A percentile compares a stretch with the other conserved stretches of the same genome.
These are phyloP conservation scores for Helianthus annuus DNA, from an alignment of 129 eudicot species.

Conservation along the genomic window HanXRQr2.0-SUNRISE NC_035442.2:110704061-110704560, in stretches of 20 bases:
- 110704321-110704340: slow-evolving; percentile 93
- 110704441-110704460: not conserved
- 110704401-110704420: slow-evolving; percentile 9
- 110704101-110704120: slow-evolving; percentile 2
- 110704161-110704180: slow-evolving; percentile 29
- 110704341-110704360: slow-evolving; percentile 42
- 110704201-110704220: slow-evolving; percentile 90
- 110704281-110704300: slow-evolving; percentile 91
- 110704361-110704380: not conserved
- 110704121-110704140: slow-evolving; percentile 25
- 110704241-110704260: slow-evolving; percentile 83
- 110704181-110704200: slow-evolving; percentile 92
- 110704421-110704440: not conserved
- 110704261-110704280: slow-evolving; percentile 83
- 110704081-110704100: slow-evolving; percentile 25
- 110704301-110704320: slow-evolving; percentile 95
- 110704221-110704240: slow-evolving; percentile 88
- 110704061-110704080: slow-evolving; percentile 10
- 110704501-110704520: not conserved
- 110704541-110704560: not conserved
- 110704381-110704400: not conserved
- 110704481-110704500: slow-evolving; percentile 9
- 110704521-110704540: slow-evolving; percentile 7
- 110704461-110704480: slow-evolving; percentile 1
- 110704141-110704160: slow-evolving; percentile 29